Evolutionary conservation across 2,329 filamentous ascomycete genomes (phyloP).

Genomic region (Calonectria multiphialidica): DNA sequence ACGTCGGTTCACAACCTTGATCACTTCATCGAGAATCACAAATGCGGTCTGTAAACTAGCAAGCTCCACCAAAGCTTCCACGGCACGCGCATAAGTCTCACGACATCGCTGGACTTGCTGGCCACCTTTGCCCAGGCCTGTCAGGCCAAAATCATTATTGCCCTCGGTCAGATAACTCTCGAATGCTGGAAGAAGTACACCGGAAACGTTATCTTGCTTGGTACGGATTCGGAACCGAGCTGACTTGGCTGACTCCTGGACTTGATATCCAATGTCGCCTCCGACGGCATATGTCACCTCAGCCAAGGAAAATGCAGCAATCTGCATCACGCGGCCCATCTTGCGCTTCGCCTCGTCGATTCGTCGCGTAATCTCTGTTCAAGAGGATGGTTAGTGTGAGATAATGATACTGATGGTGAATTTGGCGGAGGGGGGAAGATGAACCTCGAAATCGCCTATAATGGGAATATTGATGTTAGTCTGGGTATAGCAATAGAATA

Average conservation of each 20-base stretch:
- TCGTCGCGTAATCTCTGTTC: conserved; percentile 88
- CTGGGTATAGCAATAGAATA: background rate
- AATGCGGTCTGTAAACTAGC: conserved; percentile 97
- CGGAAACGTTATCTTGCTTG: conserved; percentile 98
- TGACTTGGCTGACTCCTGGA: conserved; percentile 94
- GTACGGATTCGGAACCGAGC: conserved; percentile 94
- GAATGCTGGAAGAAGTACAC: conserved; percentile 93
- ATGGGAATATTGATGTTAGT: conserved; percentile 14
- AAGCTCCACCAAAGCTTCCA: conserved; percentile 95
- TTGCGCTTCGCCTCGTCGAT: conserved; percentile 99
- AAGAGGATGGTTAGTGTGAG: conserved; percentile 24
- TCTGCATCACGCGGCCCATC: conserved; percentile 99
- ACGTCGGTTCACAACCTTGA: conserved; percentile 98
- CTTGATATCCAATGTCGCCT: conserved; percentile 95
- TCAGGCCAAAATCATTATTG: conserved; percentile 95
- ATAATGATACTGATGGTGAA: conserved; percentile 16
- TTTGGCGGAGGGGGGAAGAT: no score
- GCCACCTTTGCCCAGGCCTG: conserved; percentile 94
- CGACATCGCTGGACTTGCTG: conserved; percentile 96
- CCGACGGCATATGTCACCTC: conserved; percentile 98
- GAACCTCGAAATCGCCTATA: conserved; percentile 88
- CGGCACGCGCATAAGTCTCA: conserved; percentile 95
- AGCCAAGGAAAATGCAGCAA: conserved; percentile 95
- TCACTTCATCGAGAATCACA: conserved; percentile 97
- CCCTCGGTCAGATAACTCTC: conserved; percentile 91